Base-by-base conservation (phyloP, 2,329 filamentous ascomycete species). In the Pseudogymnoascus sp. region DNA sequence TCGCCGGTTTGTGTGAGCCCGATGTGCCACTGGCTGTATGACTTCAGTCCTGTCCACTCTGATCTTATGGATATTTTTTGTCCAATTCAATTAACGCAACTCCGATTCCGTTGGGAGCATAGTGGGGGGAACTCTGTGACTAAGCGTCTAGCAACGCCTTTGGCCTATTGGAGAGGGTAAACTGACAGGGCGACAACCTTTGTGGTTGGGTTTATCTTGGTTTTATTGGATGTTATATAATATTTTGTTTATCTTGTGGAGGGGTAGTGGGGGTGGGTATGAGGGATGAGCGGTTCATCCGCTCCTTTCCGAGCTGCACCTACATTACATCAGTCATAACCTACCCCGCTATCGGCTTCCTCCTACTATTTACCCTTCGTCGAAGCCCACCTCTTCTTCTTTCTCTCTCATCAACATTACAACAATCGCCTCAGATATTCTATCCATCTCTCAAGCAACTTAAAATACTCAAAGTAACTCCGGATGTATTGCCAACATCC, bases 301-400 rank as follows among this genome's bases (percentile, higher is more conserved):
- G 48, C 48, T 55, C 48, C 48, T 55, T 55, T 55, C 48, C 48
- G 48, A 55, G 48, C n/a, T 55, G 27, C 27, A 55, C 48, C 1
- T 18, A 33, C 12, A 33, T 55, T 55, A 55, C 48, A 55, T 55
- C 48, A 55, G 48, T 33, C 48, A 55, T 55, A 55, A 55, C 33
- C 48, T 55, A 55, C 48, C 48, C 48, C 48, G 48, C 48, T 55
- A 55, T 55, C 48, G 48, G 29, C 48, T 21, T 33, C 48, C 48
- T 55, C 48, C 48, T 15, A 55, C 18, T 55, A 55, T n/a, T 55
- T 55, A 55, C 33, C 31, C 48, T 55, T 55, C 48, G 18, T 55
- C 48, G 48, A 55, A 55, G 18, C 58, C 58, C 58, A 59, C 58
- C 36, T 31, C 3, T 15, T 15, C 15, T 58, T 29, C 55, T 59